Conservation (phyloP, 306 rosid genomes). For the Aeschynomene evenia region DNA sequence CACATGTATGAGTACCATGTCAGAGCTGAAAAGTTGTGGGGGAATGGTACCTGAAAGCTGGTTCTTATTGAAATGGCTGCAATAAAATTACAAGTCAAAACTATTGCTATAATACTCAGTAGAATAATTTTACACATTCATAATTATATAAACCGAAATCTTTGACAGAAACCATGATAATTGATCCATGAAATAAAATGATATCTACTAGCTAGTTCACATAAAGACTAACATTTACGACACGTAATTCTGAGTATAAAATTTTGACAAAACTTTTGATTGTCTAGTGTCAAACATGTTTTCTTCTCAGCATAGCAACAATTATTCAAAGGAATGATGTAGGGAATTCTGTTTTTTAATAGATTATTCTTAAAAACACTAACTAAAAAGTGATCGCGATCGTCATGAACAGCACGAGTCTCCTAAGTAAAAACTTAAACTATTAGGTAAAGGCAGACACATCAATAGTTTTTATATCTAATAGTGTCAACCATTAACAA, state of each 20-base stretch:
- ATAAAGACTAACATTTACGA: too few relatives aligned
- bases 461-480: too few relatives aligned
- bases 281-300: too few relatives aligned
- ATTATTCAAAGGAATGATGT: neutral
- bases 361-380: neutral
- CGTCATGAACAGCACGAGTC: constrained; percentile 9
- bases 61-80: constrained; percentile 98
- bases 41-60: constrained; percentile 80
- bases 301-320: neutral
- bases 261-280: too few relatives aligned
- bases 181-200: too few relatives aligned
- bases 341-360: neutral
- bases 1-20: constrained; percentile 83
- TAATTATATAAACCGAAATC: too few relatives aligned
- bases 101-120: neutral
- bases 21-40: constrained; percentile 59
- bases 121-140: too few relatives aligned
- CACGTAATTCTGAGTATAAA: too few relatives aligned
- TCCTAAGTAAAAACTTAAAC: too few relatives aligned
- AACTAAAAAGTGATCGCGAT: constrained; percentile 42
- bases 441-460: too few relatives aligned
- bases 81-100: constrained; percentile 28
- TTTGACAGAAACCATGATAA: too few relatives aligned
- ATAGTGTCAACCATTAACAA: constrained; percentile 9
- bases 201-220: too few relatives aligned